A percentile compares a stretch with the other conserved stretches of the same genome.
These are phyloP conservation scores for Neobulgaria alba DNA, from an alignment of 2,329 filamentous ascomycete species.

Conservation along the genomic window DNA sequence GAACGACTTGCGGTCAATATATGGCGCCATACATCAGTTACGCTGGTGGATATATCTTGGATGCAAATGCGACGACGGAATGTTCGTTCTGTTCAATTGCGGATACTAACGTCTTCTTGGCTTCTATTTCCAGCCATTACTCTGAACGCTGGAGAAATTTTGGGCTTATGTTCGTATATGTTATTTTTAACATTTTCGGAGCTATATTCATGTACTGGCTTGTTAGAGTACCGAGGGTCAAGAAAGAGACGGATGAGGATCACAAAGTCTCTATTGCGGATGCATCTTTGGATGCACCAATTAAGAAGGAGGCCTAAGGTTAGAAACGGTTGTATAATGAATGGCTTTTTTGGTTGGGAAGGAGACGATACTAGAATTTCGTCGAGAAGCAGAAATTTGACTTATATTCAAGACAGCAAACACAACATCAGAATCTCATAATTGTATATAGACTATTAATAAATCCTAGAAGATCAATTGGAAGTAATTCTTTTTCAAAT, in stretches of 20 bases:
- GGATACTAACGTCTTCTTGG: constrained; percentile 47
- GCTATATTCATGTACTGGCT: constrained; percentile 47
- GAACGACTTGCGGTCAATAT: constrained; percentile 53
- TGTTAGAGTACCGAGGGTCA: constrained; percentile 35
- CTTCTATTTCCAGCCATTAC: constrained; percentile 42
- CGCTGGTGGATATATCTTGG: constrained; percentile 45
- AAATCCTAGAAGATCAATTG: too few species aligned
- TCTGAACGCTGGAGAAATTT: constrained; percentile 58
- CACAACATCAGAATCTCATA: too few species aligned
- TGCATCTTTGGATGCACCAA: too few species aligned
- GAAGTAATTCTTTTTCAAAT: too few species aligned
- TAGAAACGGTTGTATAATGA: too few species aligned
- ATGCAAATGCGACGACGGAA: constrained; percentile 36
- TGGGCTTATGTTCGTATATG: constrained; percentile 50
- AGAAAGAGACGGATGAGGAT: constrained; percentile 7
- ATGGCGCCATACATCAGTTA: constrained; percentile 40
- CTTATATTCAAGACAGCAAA: too few species aligned
- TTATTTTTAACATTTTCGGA: constrained; percentile 44
- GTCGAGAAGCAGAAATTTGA: too few species aligned
- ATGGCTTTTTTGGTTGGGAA: too few species aligned
- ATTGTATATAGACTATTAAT: too few species aligned
- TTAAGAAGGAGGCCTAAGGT: too few species aligned
- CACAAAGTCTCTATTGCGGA: too few species aligned
- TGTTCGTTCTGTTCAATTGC: constrained; percentile 49
- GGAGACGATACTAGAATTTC: too few species aligned